Percentiles rank a stretch among this genome's conserved stretches.
Conservation (phyloP, 495 filamentous ascomycete genomes). For the Neurospora intermedia region DNA sequence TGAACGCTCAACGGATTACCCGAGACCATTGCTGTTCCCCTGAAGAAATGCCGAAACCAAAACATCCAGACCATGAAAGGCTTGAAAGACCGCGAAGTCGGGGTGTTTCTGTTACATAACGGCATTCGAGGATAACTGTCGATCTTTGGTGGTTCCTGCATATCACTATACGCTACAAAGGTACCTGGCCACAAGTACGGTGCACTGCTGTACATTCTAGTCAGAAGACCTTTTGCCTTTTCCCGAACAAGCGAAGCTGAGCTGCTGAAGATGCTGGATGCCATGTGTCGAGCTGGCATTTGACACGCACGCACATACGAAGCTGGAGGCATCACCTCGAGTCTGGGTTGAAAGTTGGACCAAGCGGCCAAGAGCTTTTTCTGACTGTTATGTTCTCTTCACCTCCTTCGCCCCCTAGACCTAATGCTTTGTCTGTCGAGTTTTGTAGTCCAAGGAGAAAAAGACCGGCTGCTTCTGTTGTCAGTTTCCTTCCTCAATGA, state of each 20-base stretch:
- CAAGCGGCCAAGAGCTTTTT: background rate
- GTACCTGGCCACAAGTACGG: background rate
- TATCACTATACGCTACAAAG: background rate
- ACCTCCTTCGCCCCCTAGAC: background rate
- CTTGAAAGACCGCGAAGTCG: background rate
- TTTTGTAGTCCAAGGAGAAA: background rate
- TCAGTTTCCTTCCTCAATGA: background rate
- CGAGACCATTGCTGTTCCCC: background rate
- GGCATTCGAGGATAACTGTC: background rate
- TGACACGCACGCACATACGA: background rate
- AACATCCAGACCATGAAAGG: background rate
- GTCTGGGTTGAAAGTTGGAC: background rate
- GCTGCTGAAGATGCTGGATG: background rate
- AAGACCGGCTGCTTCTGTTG: background rate
- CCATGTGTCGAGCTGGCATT: background rate
- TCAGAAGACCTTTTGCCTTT: background rate
- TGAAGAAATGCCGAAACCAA: background rate
- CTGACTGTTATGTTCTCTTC: background rate
- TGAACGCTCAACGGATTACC: background rate
- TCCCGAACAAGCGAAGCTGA: background rate
- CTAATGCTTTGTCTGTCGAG: background rate
- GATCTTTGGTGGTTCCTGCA: background rate
- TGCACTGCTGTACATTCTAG: background rate
- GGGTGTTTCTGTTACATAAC: background rate
- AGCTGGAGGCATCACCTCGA: background rate